phyloP scores from a whole-genome alignment of 2,329 filamentous ascomycete genomes.

The Trichophyton benhamiae region DNA sequence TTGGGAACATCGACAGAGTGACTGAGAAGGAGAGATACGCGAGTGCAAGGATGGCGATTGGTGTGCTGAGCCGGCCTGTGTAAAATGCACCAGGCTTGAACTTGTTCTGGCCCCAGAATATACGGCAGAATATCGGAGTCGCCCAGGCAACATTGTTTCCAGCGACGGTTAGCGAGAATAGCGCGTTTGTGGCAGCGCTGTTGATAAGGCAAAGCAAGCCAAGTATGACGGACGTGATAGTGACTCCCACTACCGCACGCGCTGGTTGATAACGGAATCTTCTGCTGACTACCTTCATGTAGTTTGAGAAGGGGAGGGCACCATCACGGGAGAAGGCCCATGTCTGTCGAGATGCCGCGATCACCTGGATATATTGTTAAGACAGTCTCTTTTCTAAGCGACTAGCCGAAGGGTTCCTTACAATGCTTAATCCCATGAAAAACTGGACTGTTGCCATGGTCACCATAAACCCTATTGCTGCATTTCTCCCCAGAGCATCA shows the following conservation, averaged over 20 bases:
- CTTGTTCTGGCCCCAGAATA: constrained; percentile 46
- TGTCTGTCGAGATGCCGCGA: constrained; percentile 48
- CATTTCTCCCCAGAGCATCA: constrained; percentile 47
- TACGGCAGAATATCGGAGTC: constrained; percentile 45
- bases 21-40: constrained; percentile 46
- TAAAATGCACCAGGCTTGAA: constrained; percentile 50
- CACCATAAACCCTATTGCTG: constrained; percentile 47
- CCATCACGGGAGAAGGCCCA: constrained; percentile 54
- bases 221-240: constrained; percentile 39
- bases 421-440: constrained; percentile 47
- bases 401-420: constrained; percentile 8
- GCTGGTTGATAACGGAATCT: constrained; percentile 47
- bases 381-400: too few relatives aligned
- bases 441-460: constrained; percentile 51
- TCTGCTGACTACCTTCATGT: constrained; percentile 45
- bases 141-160: constrained; percentile 52
- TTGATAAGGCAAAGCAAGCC: constrained; percentile 49
- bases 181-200: constrained; percentile 44
- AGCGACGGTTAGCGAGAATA: constrained; percentile 49
- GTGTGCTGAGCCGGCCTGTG: constrained; percentile 41
- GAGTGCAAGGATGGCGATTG: constrained; percentile 43
- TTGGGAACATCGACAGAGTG: constrained; percentile 47
- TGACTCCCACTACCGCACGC: constrained; percentile 44
- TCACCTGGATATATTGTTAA: constrained; percentile 24
- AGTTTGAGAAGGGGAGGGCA: constrained; percentile 47